Evolutionary conservation across 495 filamentous ascomycete species (phyloP).

Genomic region (Daldinia grandis): DNA sequence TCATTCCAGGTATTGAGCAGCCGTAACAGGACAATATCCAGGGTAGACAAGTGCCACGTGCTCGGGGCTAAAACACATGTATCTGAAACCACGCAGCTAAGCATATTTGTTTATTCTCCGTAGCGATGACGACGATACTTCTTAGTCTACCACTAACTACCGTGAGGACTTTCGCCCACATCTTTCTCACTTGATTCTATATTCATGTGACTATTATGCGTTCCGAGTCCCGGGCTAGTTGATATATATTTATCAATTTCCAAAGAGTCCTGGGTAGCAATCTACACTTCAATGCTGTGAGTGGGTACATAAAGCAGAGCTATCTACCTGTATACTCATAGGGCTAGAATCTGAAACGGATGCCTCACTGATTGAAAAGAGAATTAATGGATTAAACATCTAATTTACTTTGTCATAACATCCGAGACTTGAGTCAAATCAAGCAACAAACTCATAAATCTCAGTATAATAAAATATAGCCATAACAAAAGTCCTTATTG

Average conservation of each 20-base stretch:
- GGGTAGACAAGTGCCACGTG: conserved; percentile 33
- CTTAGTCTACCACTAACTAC: background rate
- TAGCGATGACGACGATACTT: background rate
- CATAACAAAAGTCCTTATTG: too few relatives aligned
- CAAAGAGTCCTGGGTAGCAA: background rate
- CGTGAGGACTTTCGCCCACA: background rate
- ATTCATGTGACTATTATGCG: background rate
- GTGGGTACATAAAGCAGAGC: background rate
- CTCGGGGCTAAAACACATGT: conserved; percentile 31
- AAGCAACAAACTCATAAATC: background rate
- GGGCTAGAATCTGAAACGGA: too few relatives aligned
- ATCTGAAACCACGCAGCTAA: conserved; percentile 28
- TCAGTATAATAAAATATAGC: background rate
- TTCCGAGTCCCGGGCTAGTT: background rate
- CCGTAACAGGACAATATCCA: conserved; percentile 27
- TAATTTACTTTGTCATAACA: background rate
- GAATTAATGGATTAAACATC: background rate
- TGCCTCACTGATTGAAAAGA: background rate
- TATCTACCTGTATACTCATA: background rate
- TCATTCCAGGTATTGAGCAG: conserved; percentile 29
- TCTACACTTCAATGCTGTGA: background rate
- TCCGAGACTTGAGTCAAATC: background rate
- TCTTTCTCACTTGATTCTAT: background rate
- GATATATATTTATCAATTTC: background rate
- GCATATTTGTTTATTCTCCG: conserved; percentile 28